phyloP scores from a whole-genome alignment of 768 basidiomycete species.

The Leccinum longicurvipes region DNA sequence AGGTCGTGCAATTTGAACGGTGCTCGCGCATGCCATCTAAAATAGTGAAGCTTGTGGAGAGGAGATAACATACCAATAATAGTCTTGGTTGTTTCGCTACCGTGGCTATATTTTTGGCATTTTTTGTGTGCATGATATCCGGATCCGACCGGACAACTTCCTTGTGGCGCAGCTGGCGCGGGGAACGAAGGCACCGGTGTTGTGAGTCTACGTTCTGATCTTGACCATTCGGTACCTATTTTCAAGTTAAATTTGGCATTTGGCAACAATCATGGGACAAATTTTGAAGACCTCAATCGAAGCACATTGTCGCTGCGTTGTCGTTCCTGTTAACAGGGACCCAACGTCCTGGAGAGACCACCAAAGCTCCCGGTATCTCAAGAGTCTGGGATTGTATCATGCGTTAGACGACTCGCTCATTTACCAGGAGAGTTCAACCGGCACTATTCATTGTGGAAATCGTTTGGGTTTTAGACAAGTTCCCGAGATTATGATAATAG shows the following conservation, averaged over 20 bases:
- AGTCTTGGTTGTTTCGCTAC: neutral
- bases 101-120: neutral
- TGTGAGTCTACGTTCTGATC: neutral
- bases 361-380: neutral
- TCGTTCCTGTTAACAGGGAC: neutral
- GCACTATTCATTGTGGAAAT: neutral
- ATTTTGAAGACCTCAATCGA: neutral
- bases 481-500: too few species aligned
- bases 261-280: neutral
- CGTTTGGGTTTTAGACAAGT: neutral
- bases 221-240: neutral
- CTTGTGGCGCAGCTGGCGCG: too few species aligned
- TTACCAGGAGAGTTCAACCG: neutral
- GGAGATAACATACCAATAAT: neutral
- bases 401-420: neutral
- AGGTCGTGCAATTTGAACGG: neutral
- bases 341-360: neutral
- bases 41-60: neutral
- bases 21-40: neutral
- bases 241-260: neutral
- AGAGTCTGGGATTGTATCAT: neutral
- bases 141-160: neutral
- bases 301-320: neutral
- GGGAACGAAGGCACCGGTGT: neutral
- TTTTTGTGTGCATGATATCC: too few species aligned